A percentile compares a stretch with the other conserved stretches of the same genome.
Conservation (phyloP, 306 rosid genomes). For the Ochetophila trinervis region DNA sequence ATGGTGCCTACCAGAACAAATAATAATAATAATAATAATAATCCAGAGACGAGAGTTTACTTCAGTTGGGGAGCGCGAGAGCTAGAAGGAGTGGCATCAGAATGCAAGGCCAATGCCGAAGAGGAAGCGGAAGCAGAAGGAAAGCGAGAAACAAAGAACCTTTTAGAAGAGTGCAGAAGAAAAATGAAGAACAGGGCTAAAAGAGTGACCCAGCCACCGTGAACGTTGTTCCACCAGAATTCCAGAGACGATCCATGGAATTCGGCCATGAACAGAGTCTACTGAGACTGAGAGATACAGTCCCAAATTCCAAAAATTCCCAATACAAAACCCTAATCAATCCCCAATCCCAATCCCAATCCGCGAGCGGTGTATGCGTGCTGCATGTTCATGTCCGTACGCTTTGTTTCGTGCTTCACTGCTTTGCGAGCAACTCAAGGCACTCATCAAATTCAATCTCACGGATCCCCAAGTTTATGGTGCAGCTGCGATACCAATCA, state of each 20-base stretch:
- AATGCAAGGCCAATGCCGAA: conserved; percentile 4
- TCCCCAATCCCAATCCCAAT: too few relatives aligned
- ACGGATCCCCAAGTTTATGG: too few relatives aligned
- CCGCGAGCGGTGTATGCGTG: too few relatives aligned
- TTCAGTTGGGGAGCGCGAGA: conserved; percentile 13
- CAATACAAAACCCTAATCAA: too few relatives aligned
- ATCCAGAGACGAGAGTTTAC: conserved; percentile 1
- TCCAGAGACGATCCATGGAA: conserved; percentile 24
- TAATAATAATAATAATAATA: too few relatives aligned
- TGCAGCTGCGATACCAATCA: too few relatives aligned
- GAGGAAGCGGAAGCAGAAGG: conserved; percentile 9
- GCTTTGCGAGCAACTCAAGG: conserved; percentile 11
- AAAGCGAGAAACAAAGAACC: conserved; percentile 3
- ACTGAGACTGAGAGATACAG: too few relatives aligned
- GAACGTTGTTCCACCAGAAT: conserved; percentile 38
- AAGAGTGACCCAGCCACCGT: conserved; percentile 54
- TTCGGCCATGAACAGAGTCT: not conserved
- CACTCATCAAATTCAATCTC: too few relatives aligned
- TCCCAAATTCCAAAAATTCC: too few relatives aligned
- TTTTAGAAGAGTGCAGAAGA: conserved; percentile 35
- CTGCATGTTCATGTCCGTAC: too few relatives aligned
- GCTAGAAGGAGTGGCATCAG: conserved; percentile 15
- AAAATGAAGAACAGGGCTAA: conserved; percentile 39
- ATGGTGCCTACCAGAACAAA: not conserved
- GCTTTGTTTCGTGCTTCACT: conserved; percentile 2